phyloP scores from a whole-genome alignment of 495 filamentous ascomycete species.

The Ascodesmis nigricans region DNA sequence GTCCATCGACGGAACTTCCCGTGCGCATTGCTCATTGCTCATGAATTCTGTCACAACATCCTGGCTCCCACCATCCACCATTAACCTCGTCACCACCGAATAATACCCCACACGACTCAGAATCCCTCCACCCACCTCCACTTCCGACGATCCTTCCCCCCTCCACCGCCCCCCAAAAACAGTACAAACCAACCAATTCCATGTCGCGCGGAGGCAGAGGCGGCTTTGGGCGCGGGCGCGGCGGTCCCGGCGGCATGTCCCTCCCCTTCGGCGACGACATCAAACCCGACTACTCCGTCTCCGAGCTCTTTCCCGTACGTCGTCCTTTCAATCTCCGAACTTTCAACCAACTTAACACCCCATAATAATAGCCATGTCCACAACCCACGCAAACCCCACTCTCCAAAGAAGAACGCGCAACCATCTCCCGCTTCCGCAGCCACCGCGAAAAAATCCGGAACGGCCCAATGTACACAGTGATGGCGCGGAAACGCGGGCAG shows the following conservation, averaged over 20 bases:
- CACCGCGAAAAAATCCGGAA: constrained; percentile 21
- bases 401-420: constrained; percentile 18
- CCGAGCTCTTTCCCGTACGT: constrained; percentile 19
- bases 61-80: too few species aligned
- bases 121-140: too few species aligned
- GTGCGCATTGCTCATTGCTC: too few species aligned
- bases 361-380: constrained; percentile 14
- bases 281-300: constrained; percentile 19
- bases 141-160: too few species aligned
- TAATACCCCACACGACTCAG: too few species aligned
- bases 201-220: constrained; percentile 20
- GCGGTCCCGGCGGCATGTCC: constrained; percentile 10
- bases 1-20: too few species aligned
- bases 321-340: neutral
- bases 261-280: constrained; percentile 15
- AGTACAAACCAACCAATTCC: neutral
- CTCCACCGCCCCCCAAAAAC: neutral
- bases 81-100: too few species aligned
- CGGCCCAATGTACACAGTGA: constrained; percentile 19
- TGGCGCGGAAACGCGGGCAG: constrained; percentile 15
- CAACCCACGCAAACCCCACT: constrained; percentile 17
- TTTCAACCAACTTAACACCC: constrained; percentile 1
- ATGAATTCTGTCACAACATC: too few species aligned
- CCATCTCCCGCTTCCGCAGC: constrained; percentile 15
- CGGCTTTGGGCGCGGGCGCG: constrained; percentile 10